Base-by-base conservation (phyloP, 2,329 filamentous ascomycete genomes). In the Ascomycota sp. region DNA sequence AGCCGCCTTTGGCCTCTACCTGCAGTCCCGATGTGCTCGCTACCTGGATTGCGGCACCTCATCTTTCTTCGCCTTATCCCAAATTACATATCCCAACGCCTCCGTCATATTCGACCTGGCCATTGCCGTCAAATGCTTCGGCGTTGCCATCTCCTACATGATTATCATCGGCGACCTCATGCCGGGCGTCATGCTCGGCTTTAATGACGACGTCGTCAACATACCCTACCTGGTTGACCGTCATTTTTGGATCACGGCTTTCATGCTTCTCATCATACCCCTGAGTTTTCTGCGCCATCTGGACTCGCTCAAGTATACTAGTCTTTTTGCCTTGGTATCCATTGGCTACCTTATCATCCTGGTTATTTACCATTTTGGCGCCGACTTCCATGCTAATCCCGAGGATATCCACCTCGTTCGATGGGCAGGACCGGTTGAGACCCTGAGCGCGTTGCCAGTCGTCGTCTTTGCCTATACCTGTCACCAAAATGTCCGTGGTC, bases 381-480 rank as follows among this genome's bases (percentile, higher is more conserved):
- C 75, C 17, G 86, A 95, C 50, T 74, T 76, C 1, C 63, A 79
- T 34, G 65, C 69, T 12, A 70, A 78, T 30, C 69, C 81, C 31
- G 76, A 80, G 9, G 67, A 75, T 8, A 70, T 98, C 35, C 70
- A 78, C 29, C 57, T 82, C 20, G 63, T 94, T 37, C 58, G 69
- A 36, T 93, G 82, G 75, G 75, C 72, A 26, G 81, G 86, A 7
- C 63, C 80, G 3, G 62, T 92, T 8, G 68, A 77, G 23, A 74
- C 78, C 6, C 61, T 98, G 31, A 82, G 81, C 41, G 85, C 79
- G 37, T 70, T 98, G 38, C 89, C 89, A 0, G 83, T 98, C 31
- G 85, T 95, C 33, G 81, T 98, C 2, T 98, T 98, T 60, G 89
- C 86, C n/a, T 98, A 95, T 50, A 98, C 89, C 1, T 98, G 89